Base-by-base conservation (phyloP, 805 yeast genomes). In the Vanderwaltozyma verrucispora region DNA sequence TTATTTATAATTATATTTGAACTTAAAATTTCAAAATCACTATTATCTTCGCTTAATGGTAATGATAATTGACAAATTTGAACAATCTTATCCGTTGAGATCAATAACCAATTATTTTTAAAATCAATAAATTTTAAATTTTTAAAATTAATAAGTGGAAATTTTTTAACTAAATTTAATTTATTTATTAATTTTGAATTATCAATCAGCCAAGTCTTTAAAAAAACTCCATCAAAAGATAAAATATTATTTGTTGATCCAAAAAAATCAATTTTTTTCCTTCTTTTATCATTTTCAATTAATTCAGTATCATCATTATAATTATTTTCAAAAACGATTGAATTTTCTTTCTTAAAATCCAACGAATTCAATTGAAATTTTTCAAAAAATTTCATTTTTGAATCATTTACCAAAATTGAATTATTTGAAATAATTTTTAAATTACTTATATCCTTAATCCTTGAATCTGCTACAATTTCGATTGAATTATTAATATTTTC, bases 81-180 rank as follows among this genome's bases (percentile, higher is more conserved):
- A 12, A 56, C 40, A 14, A 36, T 37, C 12, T 40, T 38, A 5
- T 35, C 28, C 9, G 29, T 29, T 3, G 28, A 28, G n/a, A 57
- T 30, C 18, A 56, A 38, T 19, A 57, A 40, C 53, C 56, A 52
- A 35, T 48, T 50, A 36, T 53, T 56, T 29, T 35, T 35, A 14
- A 29, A 35, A 17, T 36, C 38, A 2, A 26, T 24, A 10, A 32
- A 19, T 25, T 35, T 30, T 4, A 35, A 25, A 11, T 18, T 14
- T 18, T 35, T 26, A 17, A 30, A 13, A n/a, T 35, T 25, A 12
- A 30, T 18, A 4, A 17, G 26, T 5, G 23, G 25, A 12, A 25
- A 30, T 15, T 30, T 24, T 11, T 25, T 25, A 16, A 17, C 13
- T 19, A 33, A 28, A 19, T 20, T 20, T 1, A 33, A 19, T 5